phyloP scores from a whole-genome alignment of 495 filamentous ascomycete species.

The Trichoderma parareesei region DNA sequence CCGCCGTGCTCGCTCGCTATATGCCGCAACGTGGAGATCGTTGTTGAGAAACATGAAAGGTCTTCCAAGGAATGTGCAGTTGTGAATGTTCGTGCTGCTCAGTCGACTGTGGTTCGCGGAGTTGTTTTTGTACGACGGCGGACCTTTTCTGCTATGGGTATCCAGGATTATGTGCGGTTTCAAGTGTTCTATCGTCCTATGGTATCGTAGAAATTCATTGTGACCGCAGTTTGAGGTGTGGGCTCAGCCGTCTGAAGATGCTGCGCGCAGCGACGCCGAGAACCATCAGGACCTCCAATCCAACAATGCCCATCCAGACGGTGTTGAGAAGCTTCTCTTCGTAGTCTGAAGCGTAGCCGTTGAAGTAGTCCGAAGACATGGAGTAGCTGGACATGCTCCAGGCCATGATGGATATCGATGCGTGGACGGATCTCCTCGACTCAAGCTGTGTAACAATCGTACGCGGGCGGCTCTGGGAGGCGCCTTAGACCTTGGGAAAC shows the following conservation, averaged over 20 bases:
- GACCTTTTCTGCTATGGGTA: too few species aligned
- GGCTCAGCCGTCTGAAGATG: constrained; percentile 1
- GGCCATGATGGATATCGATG: neutral
- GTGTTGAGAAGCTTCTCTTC: constrained; percentile 35
- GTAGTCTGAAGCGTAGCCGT: constrained; percentile 19
- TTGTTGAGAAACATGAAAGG: neutral
- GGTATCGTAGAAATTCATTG: neutral
- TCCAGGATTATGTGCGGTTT: too few species aligned
- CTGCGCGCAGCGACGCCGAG: constrained; percentile 24
- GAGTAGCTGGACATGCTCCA: constrained; percentile 5
- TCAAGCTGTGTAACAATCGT: neutral
- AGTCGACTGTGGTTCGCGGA: too few species aligned
- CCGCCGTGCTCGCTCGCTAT: constrained; percentile 2
- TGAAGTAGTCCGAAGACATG: neutral
- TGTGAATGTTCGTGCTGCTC: neutral
- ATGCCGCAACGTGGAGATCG: neutral
- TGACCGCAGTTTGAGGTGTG: constrained; percentile 8
- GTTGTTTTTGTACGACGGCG: neutral
- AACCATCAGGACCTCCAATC: constrained; percentile 35
- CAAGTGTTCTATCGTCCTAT: neutral
- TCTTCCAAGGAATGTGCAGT: neutral
- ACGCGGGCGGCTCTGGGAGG: neutral
- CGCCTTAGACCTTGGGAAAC: neutral
- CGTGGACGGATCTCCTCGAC: neutral
- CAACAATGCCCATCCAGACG: constrained; percentile 37